Conservation (phyloP, 2,329 filamentous ascomycete genomes). For the Cadophora sp. region DNA sequence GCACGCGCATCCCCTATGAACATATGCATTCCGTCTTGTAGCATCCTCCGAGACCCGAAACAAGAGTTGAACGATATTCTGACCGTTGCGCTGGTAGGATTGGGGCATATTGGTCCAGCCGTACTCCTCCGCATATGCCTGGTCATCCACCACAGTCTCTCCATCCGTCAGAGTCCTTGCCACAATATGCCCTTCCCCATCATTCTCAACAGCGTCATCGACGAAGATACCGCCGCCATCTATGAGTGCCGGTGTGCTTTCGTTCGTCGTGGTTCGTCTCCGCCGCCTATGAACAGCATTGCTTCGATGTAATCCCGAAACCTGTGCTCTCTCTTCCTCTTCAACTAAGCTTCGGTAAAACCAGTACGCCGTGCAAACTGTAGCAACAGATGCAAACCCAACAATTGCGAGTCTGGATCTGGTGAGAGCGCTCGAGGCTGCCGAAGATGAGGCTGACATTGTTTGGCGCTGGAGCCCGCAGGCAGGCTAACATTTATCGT, state of each 20-base stretch:
- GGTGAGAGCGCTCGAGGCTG: constrained; percentile 59
- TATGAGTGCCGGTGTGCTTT: constrained; percentile 5
- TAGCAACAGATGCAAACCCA: constrained; percentile 61
- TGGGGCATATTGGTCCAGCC: constrained; percentile 36
- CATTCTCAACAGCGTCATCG: constrained; percentile 43
- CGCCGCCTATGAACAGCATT: constrained; percentile 68
- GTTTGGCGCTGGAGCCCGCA: constrained; percentile 1
- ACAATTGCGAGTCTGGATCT: constrained; percentile 63
- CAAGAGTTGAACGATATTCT: constrained; percentile 83
- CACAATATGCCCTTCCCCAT: constrained; percentile 42
- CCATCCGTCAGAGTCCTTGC: constrained; percentile 41
- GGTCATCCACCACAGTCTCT: constrained; percentile 45
- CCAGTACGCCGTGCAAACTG: constrained; percentile 64
- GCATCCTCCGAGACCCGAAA: constrained; percentile 96
- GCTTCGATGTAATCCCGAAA: constrained; percentile 62
- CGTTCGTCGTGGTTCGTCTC: constrained; percentile 27
- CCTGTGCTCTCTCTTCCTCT: constrained; percentile 39
- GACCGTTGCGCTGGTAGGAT: constrained; percentile 60
- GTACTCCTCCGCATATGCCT: constrained; percentile 38
- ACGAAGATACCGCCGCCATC: constrained; percentile 26
- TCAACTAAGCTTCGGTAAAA: constrained; percentile 55
- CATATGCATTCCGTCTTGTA: constrained; percentile 83
- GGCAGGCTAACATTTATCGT: constrained; percentile 8
- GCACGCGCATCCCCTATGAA: constrained; percentile 91
- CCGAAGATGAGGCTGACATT: constrained; percentile 51